These are phyloP conservation scores for Begonia masoniana DNA, from an alignment of 306 rosid genomes.

Conservation along the genomic window DNA sequence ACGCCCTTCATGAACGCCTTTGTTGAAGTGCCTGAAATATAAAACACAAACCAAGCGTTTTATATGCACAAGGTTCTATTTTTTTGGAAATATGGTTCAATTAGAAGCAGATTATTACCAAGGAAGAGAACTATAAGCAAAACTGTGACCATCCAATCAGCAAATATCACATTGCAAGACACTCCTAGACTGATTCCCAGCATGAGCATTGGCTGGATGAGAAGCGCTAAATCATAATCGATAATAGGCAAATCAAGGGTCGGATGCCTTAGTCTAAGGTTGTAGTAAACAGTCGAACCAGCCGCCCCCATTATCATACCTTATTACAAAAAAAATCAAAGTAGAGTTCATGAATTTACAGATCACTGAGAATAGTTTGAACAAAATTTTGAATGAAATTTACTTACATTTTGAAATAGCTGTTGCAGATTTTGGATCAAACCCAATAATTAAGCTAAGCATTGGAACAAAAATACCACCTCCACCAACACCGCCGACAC, in stretches of 20 bases:
- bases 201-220: slow-evolving; percentile 98
- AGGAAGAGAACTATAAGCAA: slow-evolving; percentile 75
- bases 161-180: slow-evolving; percentile 70
- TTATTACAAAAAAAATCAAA: slow-evolving; percentile 7
- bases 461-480: slow-evolving; percentile 98
- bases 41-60: too few relatives aligned
- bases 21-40: slow-evolving; percentile 57
- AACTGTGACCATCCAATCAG: slow-evolving; percentile 93
- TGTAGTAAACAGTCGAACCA: slow-evolving; percentile 68
- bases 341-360: background rate
- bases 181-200: slow-evolving; percentile 92
- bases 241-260: slow-evolving; percentile 65
- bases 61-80: too few relatives aligned
- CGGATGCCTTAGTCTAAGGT: slow-evolving; percentile 85
- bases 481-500: slow-evolving; percentile 97
- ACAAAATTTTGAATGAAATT: background rate
- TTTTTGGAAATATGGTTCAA: too few relatives aligned
- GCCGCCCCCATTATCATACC: slow-evolving; percentile 99
- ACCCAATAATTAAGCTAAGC: slow-evolving; percentile 78
- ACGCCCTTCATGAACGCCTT: slow-evolving; percentile 81
- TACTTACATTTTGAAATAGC: slow-evolving; percentile 84
- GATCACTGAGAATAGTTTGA: background rate
- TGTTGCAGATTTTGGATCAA: slow-evolving; percentile 81
- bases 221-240: slow-evolving; percentile 87
- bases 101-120: slow-evolving; percentile 23